A percentile compares a stretch with the other conserved stretches of the same genome.
Conservation (phyloP, 2,329 filamentous ascomycete species). For the Microcyclospora tardicrescens region DNA sequence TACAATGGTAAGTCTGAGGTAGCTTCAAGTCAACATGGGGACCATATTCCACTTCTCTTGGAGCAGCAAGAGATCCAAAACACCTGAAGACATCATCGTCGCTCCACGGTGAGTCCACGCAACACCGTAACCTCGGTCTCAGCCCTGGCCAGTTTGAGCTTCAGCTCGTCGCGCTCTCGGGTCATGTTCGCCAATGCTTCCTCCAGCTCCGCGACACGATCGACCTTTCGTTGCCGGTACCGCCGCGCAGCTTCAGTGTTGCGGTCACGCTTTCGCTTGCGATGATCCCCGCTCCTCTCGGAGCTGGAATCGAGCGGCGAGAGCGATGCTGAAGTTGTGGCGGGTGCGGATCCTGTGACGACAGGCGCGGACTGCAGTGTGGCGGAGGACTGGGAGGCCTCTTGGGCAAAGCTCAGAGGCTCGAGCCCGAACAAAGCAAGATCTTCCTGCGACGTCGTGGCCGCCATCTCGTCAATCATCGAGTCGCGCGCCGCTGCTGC, state of each 20-base stretch:
- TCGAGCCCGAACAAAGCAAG: neutral
- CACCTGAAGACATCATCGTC: too few species aligned
- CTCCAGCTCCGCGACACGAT: conserved; percentile 52
- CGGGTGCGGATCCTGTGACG: neutral
- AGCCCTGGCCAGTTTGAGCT: conserved; percentile 47
- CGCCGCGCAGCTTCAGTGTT: conserved; percentile 61
- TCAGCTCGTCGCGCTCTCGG: conserved; percentile 50
- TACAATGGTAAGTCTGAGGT: too few species aligned
- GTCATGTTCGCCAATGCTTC: conserved; percentile 44
- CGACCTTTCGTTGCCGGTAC: conserved; percentile 57
- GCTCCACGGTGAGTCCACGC: conserved; percentile 6
- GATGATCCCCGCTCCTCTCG: neutral
- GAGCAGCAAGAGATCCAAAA: too few species aligned
- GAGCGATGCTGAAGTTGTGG: neutral
- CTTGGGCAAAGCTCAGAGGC: neutral
- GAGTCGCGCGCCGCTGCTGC: neutral
- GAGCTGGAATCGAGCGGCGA: neutral
- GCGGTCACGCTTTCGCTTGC: conserved; percentile 44
- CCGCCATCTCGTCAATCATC: neutral
- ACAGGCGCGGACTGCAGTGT: neutral
- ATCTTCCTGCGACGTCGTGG: neutral
- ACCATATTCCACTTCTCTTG: too few species aligned
- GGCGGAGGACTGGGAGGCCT: neutral
- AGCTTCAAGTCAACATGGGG: too few species aligned
- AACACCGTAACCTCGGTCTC: conserved; percentile 54